These are phyloP conservation scores for Mycena rosella DNA, from an alignment of 768 basidiomycete genomes.

Conservation along the genomic window DNA sequence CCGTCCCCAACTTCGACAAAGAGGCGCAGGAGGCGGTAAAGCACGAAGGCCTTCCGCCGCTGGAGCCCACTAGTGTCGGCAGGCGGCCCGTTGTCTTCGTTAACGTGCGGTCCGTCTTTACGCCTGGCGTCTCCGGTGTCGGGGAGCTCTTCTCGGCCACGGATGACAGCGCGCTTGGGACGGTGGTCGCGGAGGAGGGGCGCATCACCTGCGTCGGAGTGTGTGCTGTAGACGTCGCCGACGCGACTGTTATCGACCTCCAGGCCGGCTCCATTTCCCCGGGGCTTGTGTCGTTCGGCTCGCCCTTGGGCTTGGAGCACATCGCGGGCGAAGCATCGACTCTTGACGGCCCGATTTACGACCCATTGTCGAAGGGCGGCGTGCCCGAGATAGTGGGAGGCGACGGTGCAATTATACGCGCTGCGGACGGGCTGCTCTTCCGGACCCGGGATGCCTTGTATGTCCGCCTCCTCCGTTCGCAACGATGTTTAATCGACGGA, in stretches of 20 bases:
- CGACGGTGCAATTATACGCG: conserved; percentile 65
- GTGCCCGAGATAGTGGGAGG: conserved; percentile 67
- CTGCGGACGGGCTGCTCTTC: conserved; percentile 82
- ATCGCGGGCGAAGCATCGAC: conserved; percentile 79
- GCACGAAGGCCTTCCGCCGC: conserved; percentile 83
- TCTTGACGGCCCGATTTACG: conserved; percentile 72
- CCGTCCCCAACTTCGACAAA: conserved; percentile 77
- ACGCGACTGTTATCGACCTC: conserved; percentile 66
- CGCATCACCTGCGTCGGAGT: conserved; percentile 63
- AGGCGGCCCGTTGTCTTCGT: conserved; percentile 63
- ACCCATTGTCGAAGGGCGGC: conserved; percentile 57
- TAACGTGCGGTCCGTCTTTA: conserved; percentile 70
- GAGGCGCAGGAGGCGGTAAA: conserved; percentile 72
- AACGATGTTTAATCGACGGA: not conserved
- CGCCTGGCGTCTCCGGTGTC: conserved; percentile 45
- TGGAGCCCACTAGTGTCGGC: conserved; percentile 57
- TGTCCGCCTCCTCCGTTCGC: conserved; percentile 43
- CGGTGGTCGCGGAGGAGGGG: conserved; percentile 61
- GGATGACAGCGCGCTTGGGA: conserved; percentile 41
- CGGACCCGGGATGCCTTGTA: conserved; percentile 79
- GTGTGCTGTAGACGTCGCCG: conserved; percentile 30
- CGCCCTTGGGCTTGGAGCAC: conserved; percentile 76
- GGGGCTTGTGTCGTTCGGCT: conserved; percentile 79
- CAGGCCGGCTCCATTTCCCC: conserved; percentile 77
- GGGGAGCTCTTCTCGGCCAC: conserved; percentile 44